Evolutionary conservation across 768 basidiomycete genomes (phyloP).

Genomic region (Pholiota microspora): DNA sequence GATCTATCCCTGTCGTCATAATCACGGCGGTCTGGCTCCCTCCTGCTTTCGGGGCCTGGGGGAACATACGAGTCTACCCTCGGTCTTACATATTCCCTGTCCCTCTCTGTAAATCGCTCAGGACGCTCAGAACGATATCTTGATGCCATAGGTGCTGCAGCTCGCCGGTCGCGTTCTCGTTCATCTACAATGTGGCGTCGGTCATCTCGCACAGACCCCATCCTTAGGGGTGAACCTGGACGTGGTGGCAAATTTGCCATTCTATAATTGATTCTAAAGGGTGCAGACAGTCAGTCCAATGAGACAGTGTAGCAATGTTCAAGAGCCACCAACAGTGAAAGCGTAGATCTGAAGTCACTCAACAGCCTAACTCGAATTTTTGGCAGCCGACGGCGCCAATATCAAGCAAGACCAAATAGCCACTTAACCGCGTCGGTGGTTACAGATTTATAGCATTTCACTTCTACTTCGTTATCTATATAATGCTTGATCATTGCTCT

Average conservation of each 20-base stretch:
- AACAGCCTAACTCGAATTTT: slow-evolving; percentile 5
- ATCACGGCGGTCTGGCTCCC: slow-evolving; percentile 24
- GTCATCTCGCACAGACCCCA: slow-evolving; percentile 17
- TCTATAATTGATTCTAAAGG: not conserved
- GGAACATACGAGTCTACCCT: slow-evolving; percentile 32
- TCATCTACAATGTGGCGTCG: slow-evolving; percentile 22
- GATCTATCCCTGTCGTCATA: slow-evolving; percentile 22
- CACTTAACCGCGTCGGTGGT: not conserved
- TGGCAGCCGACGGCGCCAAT: slow-evolving; percentile 6
- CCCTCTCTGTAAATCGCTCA: slow-evolving; percentile 15
- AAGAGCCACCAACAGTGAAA: not conserved
- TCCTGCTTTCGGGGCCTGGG: slow-evolving; percentile 23
- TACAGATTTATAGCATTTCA: slow-evolving; percentile 8
- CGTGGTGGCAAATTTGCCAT: slow-evolving; percentile 42
- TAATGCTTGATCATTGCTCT: slow-evolving; percentile 95
- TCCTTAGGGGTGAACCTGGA: slow-evolving; percentile 31
- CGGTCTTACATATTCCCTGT: slow-evolving; percentile 18
- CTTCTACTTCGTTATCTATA: slow-evolving; percentile 6
- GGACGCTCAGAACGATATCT: slow-evolving; percentile 14
- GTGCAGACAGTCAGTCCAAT: not conserved
- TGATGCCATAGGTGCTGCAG: slow-evolving; percentile 24
- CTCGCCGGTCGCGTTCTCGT: slow-evolving; percentile 25
- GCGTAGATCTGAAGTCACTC: not conserved
- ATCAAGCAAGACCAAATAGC: slow-evolving; percentile 13
- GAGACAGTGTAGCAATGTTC: not conserved